Evolutionary conservation across 2,329 filamentous ascomycete species (phyloP), one percentile per base, ranked within the genome.

Genomic region (Xylaria digitata): DNA sequence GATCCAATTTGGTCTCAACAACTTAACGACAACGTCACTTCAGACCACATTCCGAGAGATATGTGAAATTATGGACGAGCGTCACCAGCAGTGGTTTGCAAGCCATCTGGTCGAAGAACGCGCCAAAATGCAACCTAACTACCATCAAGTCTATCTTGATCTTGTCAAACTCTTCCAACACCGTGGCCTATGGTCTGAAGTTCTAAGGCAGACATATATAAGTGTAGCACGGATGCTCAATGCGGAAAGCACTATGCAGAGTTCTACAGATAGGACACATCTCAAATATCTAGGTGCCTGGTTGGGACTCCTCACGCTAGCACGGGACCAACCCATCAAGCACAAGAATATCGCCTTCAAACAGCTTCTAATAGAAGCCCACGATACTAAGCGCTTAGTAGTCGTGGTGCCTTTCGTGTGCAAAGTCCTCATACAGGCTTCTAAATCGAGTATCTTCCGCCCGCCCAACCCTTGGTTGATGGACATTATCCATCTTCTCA

Each of bases 271-370:
- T 75, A 87, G 96, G 70, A 89, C 89, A 2, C 93, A 97, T 73
- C 83, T 99, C 40, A 98, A 98, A 81, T 97, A 97, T 75, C 85
- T 99, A 15, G 96, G 93, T 67, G 90, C 89, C 45, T 99, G 96
- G 96, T 88, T 99, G 46, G 96, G 96, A 11, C 92, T 95, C 19
- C 80, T 99, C 73, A 99, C 96, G 1, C 88, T 99, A 62, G 96
- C 96, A 30, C 90, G 95, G 60, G 92, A 99, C 77, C 95, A 95
- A 76, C 96, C 96, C 0, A 97, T 99, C 81, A 94, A 95, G 76
- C 94, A 97, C 78, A 94, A 91, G 75, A 97, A 98, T 76, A 94
- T 99, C 68, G 96, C 95, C 1, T 98, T 99, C 85, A 97, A 97
- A 79, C 93, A 98, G 75, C 85, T 99, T 6, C 86, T 99, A 4